A percentile compares a stretch with the other conserved stretches of the same genome.
phyloP scores from a whole-genome alignment of 1,284 basidiomycete species.

The Veloboletus limbatus region DNA sequence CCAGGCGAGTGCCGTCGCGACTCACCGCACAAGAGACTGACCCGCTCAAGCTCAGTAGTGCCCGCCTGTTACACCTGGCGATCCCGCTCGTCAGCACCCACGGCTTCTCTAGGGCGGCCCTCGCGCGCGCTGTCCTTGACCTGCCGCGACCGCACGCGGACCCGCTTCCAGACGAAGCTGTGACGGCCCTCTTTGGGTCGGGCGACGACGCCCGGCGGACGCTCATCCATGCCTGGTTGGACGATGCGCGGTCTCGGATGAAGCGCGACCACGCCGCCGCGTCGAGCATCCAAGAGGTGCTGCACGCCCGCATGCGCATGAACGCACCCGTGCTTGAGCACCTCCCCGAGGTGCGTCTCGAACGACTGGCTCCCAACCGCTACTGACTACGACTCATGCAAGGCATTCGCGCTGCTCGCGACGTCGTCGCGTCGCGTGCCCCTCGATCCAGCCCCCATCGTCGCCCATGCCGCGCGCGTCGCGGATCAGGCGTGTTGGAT shows the following conservation, averaged over 20 bases:
- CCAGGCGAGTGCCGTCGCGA: no score
- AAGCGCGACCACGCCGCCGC: slow-evolving; percentile 15
- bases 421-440: slow-evolving; percentile 48
- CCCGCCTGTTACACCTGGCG: slow-evolving; percentile 54
- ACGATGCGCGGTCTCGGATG: slow-evolving; percentile 60
- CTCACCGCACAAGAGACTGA: no score
- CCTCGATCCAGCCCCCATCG: slow-evolving; percentile 55
- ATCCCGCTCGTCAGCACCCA: slow-evolving; percentile 59
- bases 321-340: slow-evolving; percentile 62
- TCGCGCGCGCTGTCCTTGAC: slow-evolving; percentile 61
- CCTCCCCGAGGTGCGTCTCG: slow-evolving; percentile 57
- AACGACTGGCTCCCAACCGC: no score
- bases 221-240: slow-evolving; percentile 69
- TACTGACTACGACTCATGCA: neutral
- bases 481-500: slow-evolving; percentile 69
- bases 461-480: slow-evolving; percentile 56
- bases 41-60: neutral
- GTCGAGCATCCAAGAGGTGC: slow-evolving; percentile 43
- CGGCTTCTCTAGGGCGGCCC: slow-evolving; percentile 69
- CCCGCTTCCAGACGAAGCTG: slow-evolving; percentile 64
- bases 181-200: slow-evolving; percentile 71
- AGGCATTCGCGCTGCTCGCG: slow-evolving; percentile 66
- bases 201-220: slow-evolving; percentile 61
- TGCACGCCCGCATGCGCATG: slow-evolving; percentile 52
- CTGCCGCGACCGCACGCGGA: slow-evolving; percentile 49